phyloP scores from a whole-genome alignment of 148 eudicot genomes.

The Fagopyrum esculentum region DNA sequence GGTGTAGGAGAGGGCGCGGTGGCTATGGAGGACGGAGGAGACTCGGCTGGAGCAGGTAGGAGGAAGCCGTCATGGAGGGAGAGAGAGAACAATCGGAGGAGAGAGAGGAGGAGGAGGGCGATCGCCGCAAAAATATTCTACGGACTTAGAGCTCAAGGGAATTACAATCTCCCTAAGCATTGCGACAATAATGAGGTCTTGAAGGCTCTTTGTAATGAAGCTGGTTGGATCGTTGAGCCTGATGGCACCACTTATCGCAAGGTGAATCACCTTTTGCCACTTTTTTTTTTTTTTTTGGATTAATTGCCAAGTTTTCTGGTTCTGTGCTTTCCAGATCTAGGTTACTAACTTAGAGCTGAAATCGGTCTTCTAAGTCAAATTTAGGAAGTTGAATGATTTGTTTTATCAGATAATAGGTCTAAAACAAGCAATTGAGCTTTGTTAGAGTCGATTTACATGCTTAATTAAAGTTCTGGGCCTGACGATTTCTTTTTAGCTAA shows the following conservation, averaged over 20 bases:
- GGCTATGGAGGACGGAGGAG: conserved; percentile 21
- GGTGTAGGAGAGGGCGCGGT: conserved; percentile 15
- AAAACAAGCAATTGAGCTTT: neutral
- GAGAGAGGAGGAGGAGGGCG: conserved; percentile 84
- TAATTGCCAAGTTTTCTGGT: neutral
- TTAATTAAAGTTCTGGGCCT: neutral
- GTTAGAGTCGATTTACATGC: conserved; percentile 4
- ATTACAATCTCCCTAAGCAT: conserved; percentile 75
- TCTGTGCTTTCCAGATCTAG: conserved; percentile 6
- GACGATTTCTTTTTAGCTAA: neutral
- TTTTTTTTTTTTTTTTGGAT: neutral
- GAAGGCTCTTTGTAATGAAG: conserved; percentile 84
- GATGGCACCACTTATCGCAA: conserved; percentile 97
- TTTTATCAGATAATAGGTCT: neutral
- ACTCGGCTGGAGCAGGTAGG: conserved; percentile 32
- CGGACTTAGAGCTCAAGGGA: conserved; percentile 77
- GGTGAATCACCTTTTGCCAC: conserved; percentile 24
- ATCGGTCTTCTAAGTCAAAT: neutral
- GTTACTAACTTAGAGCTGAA: neutral
- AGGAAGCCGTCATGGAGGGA: conserved; percentile 97
- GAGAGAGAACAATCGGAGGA: conserved; percentile 81
- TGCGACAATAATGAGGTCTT: conserved; percentile 92
- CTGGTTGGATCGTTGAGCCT: conserved; percentile 88
- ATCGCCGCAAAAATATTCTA: conserved; percentile 80
- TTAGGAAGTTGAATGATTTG: neutral